Base-by-base conservation (phyloP, 352 stramenopile genomes). In the Phytopythium ostracodes region DNA sequence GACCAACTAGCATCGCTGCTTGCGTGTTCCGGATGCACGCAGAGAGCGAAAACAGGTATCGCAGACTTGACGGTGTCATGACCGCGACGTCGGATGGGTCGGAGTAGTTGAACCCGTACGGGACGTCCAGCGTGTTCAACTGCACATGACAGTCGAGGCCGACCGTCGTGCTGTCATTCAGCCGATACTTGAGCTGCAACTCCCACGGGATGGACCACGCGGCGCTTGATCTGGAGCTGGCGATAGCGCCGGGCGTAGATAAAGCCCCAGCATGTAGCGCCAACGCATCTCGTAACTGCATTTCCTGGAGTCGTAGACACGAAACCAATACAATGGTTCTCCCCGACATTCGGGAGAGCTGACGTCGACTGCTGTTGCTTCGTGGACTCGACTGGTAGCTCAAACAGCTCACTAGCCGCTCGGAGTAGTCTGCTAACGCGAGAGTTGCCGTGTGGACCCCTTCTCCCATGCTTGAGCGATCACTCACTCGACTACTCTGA, bases 61-160 rank as follows among this genome's bases (percentile, higher is more conserved):
- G 76, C 29, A 84, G 60, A 50, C 72, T 85, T 15, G 66, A 59
- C 15, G 80, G 81, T 0, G 72, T 79, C 22, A 89, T 61, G 22
- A 88, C 67, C 1, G 58, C 40, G 12, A 83, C 66, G 0, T 38
- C 22, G 17, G 57, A 53, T 1, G 70, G 67, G n/a, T 72, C 74
- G 22, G 71, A 27, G 47, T 87, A 93, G 42, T 81, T 82, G 57
- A 88, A 93, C 1, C 81, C 80, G 58, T 93, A 93, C 22, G 75
- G 68, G 22, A 89, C 66, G 12, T 63, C 68, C 17, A 84, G 29
- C 3, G 73, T 74, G 25, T 73, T 75, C 29, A 88, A 70, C 59
- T 88, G 71, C 22, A 91, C 70, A 44, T 84, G 65, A 12, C 81
- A 89, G 40, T 93, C 81, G 17, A 87, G 72, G 0, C 78, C 81